These are phyloP conservation scores for Pleodorina starrii DNA, from an alignment of 139 green algal genomes.

Conservation along the genomic window DNA sequence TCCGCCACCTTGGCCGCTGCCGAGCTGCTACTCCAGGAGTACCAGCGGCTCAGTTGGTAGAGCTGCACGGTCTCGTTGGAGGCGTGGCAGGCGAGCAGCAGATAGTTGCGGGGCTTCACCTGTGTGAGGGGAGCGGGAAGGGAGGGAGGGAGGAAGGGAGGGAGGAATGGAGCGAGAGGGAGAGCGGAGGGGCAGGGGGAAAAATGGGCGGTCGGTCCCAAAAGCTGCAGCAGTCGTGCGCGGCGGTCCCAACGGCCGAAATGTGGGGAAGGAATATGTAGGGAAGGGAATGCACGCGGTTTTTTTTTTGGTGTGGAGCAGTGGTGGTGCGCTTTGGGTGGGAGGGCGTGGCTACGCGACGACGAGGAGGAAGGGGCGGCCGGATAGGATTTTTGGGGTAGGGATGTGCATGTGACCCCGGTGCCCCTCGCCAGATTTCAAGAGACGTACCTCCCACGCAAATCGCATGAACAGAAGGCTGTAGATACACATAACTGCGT, in stretches of 20 bases:
- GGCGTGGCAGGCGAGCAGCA: constrained; percentile 87
- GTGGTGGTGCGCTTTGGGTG: too few relatives aligned
- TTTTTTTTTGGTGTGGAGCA: too few relatives aligned
- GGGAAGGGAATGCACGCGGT: too few relatives aligned
- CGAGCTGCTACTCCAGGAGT: constrained; percentile 36
- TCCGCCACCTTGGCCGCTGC: not conserved
- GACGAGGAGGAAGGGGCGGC: too few relatives aligned
- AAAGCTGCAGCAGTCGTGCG: too few relatives aligned
- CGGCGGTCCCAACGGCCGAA: too few relatives aligned
- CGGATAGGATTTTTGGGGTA: too few relatives aligned
- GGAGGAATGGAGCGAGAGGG: not conserved
- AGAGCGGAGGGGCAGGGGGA: not conserved
- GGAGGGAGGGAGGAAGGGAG: not conserved
- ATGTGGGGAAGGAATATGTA: too few relatives aligned
- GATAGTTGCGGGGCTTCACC: constrained; percentile 86
- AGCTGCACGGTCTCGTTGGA: constrained; percentile 86
- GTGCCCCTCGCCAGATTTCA: too few relatives aligned
- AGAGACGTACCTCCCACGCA: constrained; percentile 71
- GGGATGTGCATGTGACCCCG: not conserved
- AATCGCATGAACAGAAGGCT: constrained; percentile 91
- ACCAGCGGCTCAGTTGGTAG: constrained; percentile 68
- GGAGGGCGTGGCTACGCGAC: too few relatives aligned
- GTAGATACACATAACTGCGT: constrained; percentile 85
- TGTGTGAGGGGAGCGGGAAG: not conserved
- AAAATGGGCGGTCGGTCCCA: too few relatives aligned